Conservation (phyloP, 2,329 filamentous ascomycete genomes). For the Neonectria magnoliae region DNA sequence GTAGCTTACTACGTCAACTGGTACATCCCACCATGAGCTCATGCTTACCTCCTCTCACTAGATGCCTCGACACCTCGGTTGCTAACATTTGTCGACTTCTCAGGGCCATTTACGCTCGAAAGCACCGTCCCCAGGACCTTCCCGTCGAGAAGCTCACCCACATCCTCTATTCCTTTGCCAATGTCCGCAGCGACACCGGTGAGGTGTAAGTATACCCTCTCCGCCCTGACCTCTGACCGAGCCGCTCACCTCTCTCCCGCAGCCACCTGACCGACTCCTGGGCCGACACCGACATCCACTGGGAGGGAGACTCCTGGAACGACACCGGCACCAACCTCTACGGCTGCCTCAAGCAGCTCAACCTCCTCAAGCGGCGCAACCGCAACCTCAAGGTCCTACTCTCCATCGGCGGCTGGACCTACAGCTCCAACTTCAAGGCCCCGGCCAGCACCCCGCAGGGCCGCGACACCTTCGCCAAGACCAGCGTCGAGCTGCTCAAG, state of each 20-base stretch:
- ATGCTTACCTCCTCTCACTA: constrained; percentile 3
- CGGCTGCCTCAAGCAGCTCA: constrained; percentile 89
- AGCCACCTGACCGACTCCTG: constrained; percentile 68
- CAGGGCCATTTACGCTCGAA: constrained; percentile 85
- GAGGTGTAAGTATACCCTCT: constrained; percentile 68
- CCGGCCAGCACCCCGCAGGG: constrained; percentile 78
- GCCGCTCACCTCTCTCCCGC: constrained; percentile 15
- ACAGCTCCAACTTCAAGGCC: constrained; percentile 82
- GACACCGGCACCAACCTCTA: constrained; percentile 83
- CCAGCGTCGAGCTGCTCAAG: constrained; percentile 79
- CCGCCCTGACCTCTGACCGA: neutral
- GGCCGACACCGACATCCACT: constrained; percentile 79
- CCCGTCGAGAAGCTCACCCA: constrained; percentile 86
- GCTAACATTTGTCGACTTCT: constrained; percentile 29
- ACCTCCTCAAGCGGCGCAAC: constrained; percentile 82
- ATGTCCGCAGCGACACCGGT: constrained; percentile 80
- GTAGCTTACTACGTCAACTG: constrained; percentile 82
- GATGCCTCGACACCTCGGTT: neutral
- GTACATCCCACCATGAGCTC: constrained; percentile 41
- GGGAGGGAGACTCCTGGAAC: constrained; percentile 75
- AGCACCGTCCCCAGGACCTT: constrained; percentile 86
- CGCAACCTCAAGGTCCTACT: constrained; percentile 86
- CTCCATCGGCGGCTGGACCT: constrained; percentile 93
- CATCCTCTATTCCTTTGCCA: constrained; percentile 90
- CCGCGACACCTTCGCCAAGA: constrained; percentile 75